A percentile compares a stretch with the other conserved stretches of the same genome.
phyloP scores from a whole-genome alignment of 257 asterid species.

The Petrea volubilis region DNA sequence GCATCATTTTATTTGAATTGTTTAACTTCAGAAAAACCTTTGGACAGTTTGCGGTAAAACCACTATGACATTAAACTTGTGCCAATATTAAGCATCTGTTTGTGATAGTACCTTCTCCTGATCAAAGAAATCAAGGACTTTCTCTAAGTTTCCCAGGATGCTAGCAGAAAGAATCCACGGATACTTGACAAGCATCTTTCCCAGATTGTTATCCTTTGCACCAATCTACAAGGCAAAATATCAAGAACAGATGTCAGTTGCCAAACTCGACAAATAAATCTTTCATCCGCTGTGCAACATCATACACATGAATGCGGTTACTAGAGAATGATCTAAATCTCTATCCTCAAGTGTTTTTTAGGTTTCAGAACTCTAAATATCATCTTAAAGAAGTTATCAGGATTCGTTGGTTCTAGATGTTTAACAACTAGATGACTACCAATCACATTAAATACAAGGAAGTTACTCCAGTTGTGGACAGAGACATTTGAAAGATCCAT shows the following conservation, averaged over 20 bases:
- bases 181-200: slow-evolving; percentile 75
- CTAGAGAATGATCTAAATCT: background rate
- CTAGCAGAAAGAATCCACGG: slow-evolving; percentile 92
- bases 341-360: background rate
- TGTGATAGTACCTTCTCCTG: slow-evolving; percentile 63
- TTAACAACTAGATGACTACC: too few species aligned
- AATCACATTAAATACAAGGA: too few species aligned
- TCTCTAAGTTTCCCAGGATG: slow-evolving; percentile 61
- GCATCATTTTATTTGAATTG: background rate
- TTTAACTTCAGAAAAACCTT: background rate
- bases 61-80: background rate
- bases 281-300: background rate
- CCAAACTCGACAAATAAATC: background rate
- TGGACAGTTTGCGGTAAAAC: too few species aligned
- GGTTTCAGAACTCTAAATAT: background rate
- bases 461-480: too few species aligned
- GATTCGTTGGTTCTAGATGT: background rate
- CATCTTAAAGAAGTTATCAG: background rate
- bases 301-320: background rate
- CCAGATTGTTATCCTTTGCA: slow-evolving; percentile 42
- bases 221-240: slow-evolving; percentile 54
- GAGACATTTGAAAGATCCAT: too few species aligned
- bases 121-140: slow-evolving; percentile 57
- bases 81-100: slow-evolving; percentile 11
- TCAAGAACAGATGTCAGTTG: slow-evolving; percentile 11